Evolutionary conservation across 1,284 basidiomycete genomes (phyloP), one percentile per base, ranked within the genome.

Genomic region (Tylopilus sp.): DNA sequence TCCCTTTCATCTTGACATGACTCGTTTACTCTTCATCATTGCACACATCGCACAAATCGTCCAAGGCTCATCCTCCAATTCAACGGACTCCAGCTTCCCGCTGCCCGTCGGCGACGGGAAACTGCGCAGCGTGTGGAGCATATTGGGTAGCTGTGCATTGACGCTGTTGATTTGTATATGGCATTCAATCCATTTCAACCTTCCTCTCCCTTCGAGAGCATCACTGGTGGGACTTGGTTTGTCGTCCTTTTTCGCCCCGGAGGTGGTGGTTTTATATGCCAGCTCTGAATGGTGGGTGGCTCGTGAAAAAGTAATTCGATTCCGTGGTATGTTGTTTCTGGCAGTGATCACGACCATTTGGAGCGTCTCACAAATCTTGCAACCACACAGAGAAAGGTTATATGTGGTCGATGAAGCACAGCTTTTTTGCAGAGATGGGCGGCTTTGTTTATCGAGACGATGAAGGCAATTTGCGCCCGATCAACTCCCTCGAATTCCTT

Each of bases 121-220:
- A 13, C 4, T 31, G 16, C 50, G 42, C 2, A 40, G 26, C 18
- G 6, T 51, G 13, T 47, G 50, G 50, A 21, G 26, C 5, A 53
- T 51, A 18, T 28, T 49, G 19, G 26, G 31, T 3, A 36, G 28
- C 31, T 48, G 48, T 12, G 36, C 18, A 2, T 9, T 48, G 21
- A 48, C 41, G 1, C 8, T 45, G 16, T 25, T 48, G 21, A 46
- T 49, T 38, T 49, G 47, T 8, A n/a, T 49, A 1, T 49, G 48
- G 48, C 44, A 36, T 1, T 19, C 40, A 5, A 31, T 47, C 26
- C 46, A 47, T 36, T 28, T 21, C 15, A 15, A 44, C 2, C 11
- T 43, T 2, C 0, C 18, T 29, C n/a, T 12, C 15, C n/a, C 15
- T 28, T 10, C 2, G 16, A n/a, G 15, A 23, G 23, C n/a, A n/a